Evolutionary conservation across 495 filamentous ascomycete species (phyloP), one percentile per base, ranked within the genome.

Genomic region (Penicillium alfredii): DNA sequence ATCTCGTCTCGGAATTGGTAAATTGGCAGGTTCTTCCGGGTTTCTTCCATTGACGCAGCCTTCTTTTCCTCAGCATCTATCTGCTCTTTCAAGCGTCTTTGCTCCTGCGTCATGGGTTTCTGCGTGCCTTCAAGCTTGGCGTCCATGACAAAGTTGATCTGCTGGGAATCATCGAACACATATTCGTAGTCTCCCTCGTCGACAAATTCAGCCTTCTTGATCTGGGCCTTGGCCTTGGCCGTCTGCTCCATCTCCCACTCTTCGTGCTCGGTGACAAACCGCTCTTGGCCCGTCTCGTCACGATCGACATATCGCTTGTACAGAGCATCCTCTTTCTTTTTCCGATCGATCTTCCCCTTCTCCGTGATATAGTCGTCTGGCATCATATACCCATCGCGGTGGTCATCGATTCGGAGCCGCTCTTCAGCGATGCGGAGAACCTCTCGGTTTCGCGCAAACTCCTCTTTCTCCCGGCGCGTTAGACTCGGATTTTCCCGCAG

Each of bases 231-330:
- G 2, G 87, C 92, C 59, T 93, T 93, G 45, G 82, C 75, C 4
- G 82, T 81, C 58, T 97, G 92, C 58, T 96, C 88, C 29, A 79
- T 60, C 60, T 98, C 92, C 89, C 88, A 97, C 56, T 95, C 87
- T 39, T 97, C 86, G 45, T 94, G 86, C 57, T 98, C 92, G 0
- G 92, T 95, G 32, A 96, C 72, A 49, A 85, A 94, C 45, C 81
- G 78, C 58, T 97, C 92, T 49, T 90, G 80, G 16, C 89, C 89
- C 30, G 80, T 76, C 46, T 94, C 86, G 33, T 94, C 88, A 30
- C 78, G 77, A 38, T 96, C 89, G 9, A 95, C 84, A 51, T 96
- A 88, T 13, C 90, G 82, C 51, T 84, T 84, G 64, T 93, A 92
- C 20, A 95, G 75, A 7, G 86, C 88, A 16, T 90, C 82, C 49